Evolutionary conservation across 1,139 yeast species (phyloP), one percentile per base, ranked within the genome.

Genomic region (Hansenula anomala): DNA sequence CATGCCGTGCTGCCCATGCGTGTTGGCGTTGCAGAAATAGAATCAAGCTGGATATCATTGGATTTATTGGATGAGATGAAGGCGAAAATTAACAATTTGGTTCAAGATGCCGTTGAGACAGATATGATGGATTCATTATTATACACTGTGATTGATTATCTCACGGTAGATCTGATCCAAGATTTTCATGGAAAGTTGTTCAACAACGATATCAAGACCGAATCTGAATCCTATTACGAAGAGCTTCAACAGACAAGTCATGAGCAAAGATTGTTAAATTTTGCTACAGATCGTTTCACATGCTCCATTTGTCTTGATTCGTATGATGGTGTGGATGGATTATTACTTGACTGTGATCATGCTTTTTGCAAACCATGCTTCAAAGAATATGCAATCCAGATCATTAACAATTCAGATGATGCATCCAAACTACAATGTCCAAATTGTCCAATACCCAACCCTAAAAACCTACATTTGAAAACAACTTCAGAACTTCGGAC

Each of bases 251-350:
- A 38, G 1, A 51, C 13, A 10, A 23, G 25, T 23, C 25, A 23
- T 8, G 13, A 10, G 5, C 13, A 4, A 23, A 23, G 25, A 23
- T 23, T 23, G 11, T 12, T 10, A 13, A 23, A 56, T 29, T 56
- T 65, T 43, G 32, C 42, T 6, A 24, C 43, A 6, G 59, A 59
- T 1, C 43, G 55, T n/a, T 44, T 52, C 17, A 46, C 55, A 1
- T 82, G 89, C 54, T 76, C 73, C 16, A 79, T 81, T 2, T 81
- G 89, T 49, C 80, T 78, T 49, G 69, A 65, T 28, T 68, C 64
- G 30, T 61, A 61, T 39, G 73, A 72, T 45, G 89, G 90, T 2
- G 45, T 54, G 3, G 71, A 78, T 52, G 63, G 69, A 8, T 46
- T 58, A 41, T 62, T 80, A 36, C 66, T 65, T 0, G 54, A 56